phyloP scores from a whole-genome alignment of 164 flowering plant genomes.

The Berberis thunbergii region DNA sequence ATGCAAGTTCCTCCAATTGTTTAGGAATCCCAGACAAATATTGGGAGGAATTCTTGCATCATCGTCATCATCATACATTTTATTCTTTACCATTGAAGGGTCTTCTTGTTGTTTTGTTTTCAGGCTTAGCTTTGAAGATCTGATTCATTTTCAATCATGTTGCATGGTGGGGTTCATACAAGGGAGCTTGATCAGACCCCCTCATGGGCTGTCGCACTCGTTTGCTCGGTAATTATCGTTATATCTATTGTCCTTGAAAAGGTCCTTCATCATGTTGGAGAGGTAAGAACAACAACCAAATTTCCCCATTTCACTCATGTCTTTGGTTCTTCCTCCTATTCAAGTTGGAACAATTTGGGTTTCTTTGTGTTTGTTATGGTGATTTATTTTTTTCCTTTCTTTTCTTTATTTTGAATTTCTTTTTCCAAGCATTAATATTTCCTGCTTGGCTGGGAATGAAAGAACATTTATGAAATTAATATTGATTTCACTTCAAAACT shows the following conservation, averaged over 20 bases:
- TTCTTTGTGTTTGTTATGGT: background rate
- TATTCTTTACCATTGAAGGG: slow-evolving; percentile 16
- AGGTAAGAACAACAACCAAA: slow-evolving; percentile 24
- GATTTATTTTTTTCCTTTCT: background rate
- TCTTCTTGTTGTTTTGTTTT: background rate
- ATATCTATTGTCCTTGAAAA: slow-evolving; percentile 69
- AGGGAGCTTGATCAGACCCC: slow-evolving; percentile 76
- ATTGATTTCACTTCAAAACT: too few species aligned
- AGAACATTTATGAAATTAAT: too few species aligned
- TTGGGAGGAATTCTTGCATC: too few species aligned
- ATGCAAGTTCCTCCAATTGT: too few species aligned
- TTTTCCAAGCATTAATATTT: too few species aligned
- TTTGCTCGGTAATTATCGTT: slow-evolving; percentile 59
- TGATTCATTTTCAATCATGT: slow-evolving; percentile 21
- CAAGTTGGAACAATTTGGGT: background rate
- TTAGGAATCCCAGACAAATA: too few species aligned
- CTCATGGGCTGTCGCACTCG: slow-evolving; percentile 87
- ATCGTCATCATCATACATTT: too few species aligned
- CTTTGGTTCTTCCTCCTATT: background rate
- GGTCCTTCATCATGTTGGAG: slow-evolving; percentile 60
- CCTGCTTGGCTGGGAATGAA: too few species aligned
- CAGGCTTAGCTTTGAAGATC: background rate
- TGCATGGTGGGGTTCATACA: slow-evolving; percentile 26
- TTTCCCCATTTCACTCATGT: background rate
- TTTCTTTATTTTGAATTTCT: too few species aligned